Evolutionary conservation across 139 green algal species (phyloP), one percentile per base, ranked within the genome.

Genomic region (Coccomyxa sp.): DNA sequence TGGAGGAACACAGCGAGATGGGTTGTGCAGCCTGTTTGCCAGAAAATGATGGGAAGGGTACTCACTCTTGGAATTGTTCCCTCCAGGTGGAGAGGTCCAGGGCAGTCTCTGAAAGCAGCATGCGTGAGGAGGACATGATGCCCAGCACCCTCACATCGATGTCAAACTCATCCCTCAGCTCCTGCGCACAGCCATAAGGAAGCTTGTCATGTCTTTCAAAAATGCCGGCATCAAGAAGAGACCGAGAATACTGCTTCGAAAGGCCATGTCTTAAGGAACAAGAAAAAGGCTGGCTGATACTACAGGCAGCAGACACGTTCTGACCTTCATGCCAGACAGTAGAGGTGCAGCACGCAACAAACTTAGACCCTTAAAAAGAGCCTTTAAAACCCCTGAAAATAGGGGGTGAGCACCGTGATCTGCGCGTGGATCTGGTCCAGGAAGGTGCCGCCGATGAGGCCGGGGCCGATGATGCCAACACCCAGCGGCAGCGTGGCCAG

Each of bases 131-230:
- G 30, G 63, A 86, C 21, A 93, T 90, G 67, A 99, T 91, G 75
- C 88, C 96, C 80, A 98, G 84, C 71, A 98, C 88, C 7, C 95
- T 91, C 63, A 98, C 84, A 81, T 99, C 96, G 71, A 98, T 91
- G 82, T 91, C 86, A 82, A 96, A 96, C 81, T 98, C 88, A 0
- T 93, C 82, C 63, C 88, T 88, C 81, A 99, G 91, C 79, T 87
- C 85, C 91, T 94, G 91, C 76, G 85, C 57, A 14, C 78, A 67
- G 77, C 12, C 59, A 93, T n/a, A n/a, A 11, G 25, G 14, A 78
- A 32, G 23, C 12, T 16, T 27, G n/a, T n/a, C n/a, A n/a, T n/a
- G n/a, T n/a, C n/a, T n/a, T n/a, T n/a, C n/a, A n/a, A n/a, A n/a
- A 23, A 75, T 7, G 66, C 25, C 66, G 25, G 38, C 38, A 51